Evolutionary conservation across 1,139 yeast species (phyloP).

Genomic region (Pichia sp.): DNA sequence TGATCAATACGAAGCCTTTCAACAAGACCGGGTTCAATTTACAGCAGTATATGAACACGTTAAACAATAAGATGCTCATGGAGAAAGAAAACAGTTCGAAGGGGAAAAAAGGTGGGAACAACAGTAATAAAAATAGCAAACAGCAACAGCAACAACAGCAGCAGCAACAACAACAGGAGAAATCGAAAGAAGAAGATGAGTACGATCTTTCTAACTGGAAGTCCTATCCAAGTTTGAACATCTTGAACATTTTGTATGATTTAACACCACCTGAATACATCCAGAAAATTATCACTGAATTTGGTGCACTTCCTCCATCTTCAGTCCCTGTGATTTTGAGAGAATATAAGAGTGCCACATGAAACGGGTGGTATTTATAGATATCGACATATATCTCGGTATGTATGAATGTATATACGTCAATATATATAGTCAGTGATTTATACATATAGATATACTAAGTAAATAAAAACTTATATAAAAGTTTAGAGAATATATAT

Average conservation of each 20-base stretch:
- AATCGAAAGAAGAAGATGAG: constrained; percentile 23
- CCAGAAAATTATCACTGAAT: constrained; percentile 91
- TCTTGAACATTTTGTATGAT: constrained; percentile 85
- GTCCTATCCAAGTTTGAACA: constrained; percentile 56
- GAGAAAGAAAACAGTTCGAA: constrained; percentile 19
- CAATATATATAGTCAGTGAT: not conserved
- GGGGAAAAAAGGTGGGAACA: constrained; percentile 17
- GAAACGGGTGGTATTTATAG: not conserved
- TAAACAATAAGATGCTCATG: constrained; percentile 27
- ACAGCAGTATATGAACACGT: constrained; percentile 56
- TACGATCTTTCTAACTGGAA: constrained; percentile 62
- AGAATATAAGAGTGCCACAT: constrained; percentile 65
- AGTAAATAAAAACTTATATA: not conserved
- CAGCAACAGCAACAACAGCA: constrained; percentile 20
- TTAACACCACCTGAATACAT: constrained; percentile 92
- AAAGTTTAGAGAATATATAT: not conserved
- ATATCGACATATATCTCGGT: too few relatives aligned
- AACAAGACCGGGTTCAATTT: constrained; percentile 62
- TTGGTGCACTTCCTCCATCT: constrained; percentile 94
- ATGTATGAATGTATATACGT: too few relatives aligned
- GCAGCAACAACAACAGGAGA: not conserved
- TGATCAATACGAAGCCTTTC: constrained; percentile 53
- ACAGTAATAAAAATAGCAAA: constrained; percentile 17
- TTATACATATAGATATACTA: not conserved
- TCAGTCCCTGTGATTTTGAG: constrained; percentile 94